Base-by-base conservation (phyloP, 2,329 filamentous ascomycete species). In the Rhexocercosporidium sp. region DNA sequence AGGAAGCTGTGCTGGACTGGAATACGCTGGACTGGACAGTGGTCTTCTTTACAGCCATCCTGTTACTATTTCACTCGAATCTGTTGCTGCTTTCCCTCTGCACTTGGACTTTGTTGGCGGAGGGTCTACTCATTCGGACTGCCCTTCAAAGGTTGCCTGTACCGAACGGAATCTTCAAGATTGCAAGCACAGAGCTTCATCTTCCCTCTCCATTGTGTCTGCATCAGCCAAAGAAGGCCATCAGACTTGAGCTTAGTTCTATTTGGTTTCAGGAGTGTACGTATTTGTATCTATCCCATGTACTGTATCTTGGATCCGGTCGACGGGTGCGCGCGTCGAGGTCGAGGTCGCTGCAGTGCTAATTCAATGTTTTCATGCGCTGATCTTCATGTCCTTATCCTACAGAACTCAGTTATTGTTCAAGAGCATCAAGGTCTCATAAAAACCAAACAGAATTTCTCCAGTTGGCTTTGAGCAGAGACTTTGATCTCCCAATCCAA, bases 131-230 rank as follows among this genome's bases (percentile, higher is more conserved):
- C 62, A 72, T 65, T 70, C 68, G 68, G 64, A 67, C 22, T 64
- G 69, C 62, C 27, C 67, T 73, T 70, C 66, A 69, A 70, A 67
- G 62, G 72, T 71, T 72, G 54, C 66, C 69, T 75, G 75, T 71
- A 71, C 69, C 68, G 61, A 67, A 70, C 69, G 64, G 66, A 64
- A 65, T 69, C 57, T 62, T 65, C 64, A 75, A 78, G 83, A 82
- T 79, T 79, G 81, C 79, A 84, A 87, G 86, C 84, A 88, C 80
- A 88, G 86, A 89, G 86, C 86, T 88, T 87, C 85, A 81, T 88
- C 85, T 87, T 76, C 69, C 69, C 70, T 84, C 79, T 78, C 75
- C 76, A 80, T 80, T 81, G 68, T 73, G 64, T 77, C 75, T 77
- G 74, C 69, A 74, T 74, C 70, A 71, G 71, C 74, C 73, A 70